phyloP scores from a whole-genome alignment of 176 grass and related monocot species.

The Eremochloa ophiuroides region DNA sequence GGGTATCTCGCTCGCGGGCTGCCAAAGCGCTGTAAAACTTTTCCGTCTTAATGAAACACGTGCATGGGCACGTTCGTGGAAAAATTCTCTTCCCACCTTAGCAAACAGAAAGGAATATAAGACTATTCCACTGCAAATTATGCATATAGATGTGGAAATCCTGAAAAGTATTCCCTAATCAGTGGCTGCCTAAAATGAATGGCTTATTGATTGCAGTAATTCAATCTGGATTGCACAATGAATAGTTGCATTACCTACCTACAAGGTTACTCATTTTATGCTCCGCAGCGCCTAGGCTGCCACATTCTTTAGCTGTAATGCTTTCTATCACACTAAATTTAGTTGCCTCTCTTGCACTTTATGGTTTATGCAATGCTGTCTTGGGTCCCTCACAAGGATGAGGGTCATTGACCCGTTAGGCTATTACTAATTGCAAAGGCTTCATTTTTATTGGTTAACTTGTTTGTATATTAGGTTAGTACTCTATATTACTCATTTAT shows the following conservation, averaged over 20 bases:
- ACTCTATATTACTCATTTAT: slow-evolving; percentile 6
- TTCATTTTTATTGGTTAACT: slow-evolving; percentile 20
- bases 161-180: neutral
- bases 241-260: neutral
- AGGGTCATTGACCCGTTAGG: neutral
- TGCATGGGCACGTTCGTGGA: neutral
- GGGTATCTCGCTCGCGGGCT: neutral
- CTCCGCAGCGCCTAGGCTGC: neutral
- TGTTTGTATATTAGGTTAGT: neutral
- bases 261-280: neutral
- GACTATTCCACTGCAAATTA: neutral
- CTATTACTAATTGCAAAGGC: slow-evolving; percentile 14
- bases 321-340: slow-evolving; percentile 20
- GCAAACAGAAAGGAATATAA: neutral
- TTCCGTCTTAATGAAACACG: neutral
- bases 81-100: neutral
- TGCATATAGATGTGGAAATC: neutral
- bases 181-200: neutral
- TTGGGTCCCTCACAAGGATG: neutral
- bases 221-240: neutral
- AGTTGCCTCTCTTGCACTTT: neutral
- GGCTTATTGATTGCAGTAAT: neutral
- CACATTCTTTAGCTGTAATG: neutral
- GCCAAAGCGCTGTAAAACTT: neutral
- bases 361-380: neutral